Percentiles rank a stretch among this genome's conserved stretches.
phyloP scores from a whole-genome alignment of 192 early-diverging fungal species.

The Podila epigama region DNA sequence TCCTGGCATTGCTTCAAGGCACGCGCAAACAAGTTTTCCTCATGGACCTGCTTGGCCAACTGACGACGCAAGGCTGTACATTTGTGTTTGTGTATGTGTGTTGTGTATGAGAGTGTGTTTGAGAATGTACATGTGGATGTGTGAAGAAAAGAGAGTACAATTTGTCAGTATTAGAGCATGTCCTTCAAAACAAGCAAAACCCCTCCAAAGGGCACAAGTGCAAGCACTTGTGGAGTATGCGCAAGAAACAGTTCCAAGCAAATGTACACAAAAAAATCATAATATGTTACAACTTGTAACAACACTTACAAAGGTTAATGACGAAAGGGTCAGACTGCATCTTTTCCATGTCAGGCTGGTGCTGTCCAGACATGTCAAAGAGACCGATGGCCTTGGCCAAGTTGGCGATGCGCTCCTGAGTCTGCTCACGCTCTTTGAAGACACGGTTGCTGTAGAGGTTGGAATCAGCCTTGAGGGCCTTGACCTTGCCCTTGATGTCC shows the following conservation, averaged over 20 bases:
- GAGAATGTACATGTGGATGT: too few species aligned
- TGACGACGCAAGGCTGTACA: slow-evolving; percentile 31
- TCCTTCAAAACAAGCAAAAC: too few species aligned
- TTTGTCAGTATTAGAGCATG: too few species aligned
- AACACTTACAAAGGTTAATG: slow-evolving; percentile 25
- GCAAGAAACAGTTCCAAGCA: background rate
- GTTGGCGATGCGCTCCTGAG: slow-evolving; percentile 44
- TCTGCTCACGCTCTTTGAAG: slow-evolving; percentile 50
- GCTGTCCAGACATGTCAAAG: slow-evolving; percentile 33
- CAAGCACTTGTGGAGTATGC: too few species aligned
- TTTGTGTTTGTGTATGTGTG: too few species aligned
- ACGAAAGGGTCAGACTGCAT: slow-evolving; percentile 27
- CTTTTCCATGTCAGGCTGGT: slow-evolving; percentile 43
- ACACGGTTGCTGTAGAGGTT: slow-evolving; percentile 44
- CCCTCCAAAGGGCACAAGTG: too few species aligned
- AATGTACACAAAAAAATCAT: too few species aligned
- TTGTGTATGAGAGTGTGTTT: too few species aligned
- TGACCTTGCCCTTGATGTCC: slow-evolving; percentile 54
- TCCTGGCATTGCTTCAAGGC: slow-evolving; percentile 46
- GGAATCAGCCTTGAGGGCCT: slow-evolving; percentile 40
- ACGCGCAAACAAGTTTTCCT: slow-evolving; percentile 39
- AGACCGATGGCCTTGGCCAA: slow-evolving; percentile 47
- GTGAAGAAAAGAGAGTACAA: too few species aligned
- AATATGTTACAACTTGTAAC: background rate
- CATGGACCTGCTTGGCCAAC: slow-evolving; percentile 36